Percentiles rank a stretch among this genome's conserved stretches.
phyloP scores from a whole-genome alignment of 768 basidiomycete species.

The Termitomyces sp. region DNA sequence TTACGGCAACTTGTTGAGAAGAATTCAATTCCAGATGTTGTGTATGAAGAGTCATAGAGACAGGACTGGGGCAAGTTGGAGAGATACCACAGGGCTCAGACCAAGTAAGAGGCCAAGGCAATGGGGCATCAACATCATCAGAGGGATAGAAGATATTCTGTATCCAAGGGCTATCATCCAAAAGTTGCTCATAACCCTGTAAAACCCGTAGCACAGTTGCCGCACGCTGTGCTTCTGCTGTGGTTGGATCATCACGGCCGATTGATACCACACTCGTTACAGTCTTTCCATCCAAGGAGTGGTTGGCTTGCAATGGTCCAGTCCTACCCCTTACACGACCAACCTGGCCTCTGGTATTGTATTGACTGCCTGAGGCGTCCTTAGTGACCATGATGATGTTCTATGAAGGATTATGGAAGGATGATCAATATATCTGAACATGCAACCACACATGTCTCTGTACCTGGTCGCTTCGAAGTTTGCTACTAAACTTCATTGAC shows the following conservation, averaged over 20 bases:
- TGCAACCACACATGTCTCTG: background rate
- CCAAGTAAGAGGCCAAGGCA: conserved; percentile 39
- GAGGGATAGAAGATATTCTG: conserved; percentile 41
- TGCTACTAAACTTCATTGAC: conserved; percentile 33
- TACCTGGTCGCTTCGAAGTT: conserved; percentile 32
- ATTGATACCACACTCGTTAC: conserved; percentile 37
- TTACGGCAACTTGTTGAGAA: conserved; percentile 44
- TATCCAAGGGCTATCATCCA: conserved; percentile 42
- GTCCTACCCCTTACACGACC: conserved; percentile 14
- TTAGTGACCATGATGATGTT: conserved; percentile 1
- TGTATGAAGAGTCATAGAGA: background rate
- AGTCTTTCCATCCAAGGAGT: conserved; percentile 22
- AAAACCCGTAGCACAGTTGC: conserved; percentile 35
- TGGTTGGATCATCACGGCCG: conserved; percentile 53
- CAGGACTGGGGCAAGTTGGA: background rate
- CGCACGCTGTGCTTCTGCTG: conserved; percentile 46
- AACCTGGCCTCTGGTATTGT: conserved; percentile 29
- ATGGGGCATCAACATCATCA: conserved; percentile 10
- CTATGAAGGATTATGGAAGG: background rate
- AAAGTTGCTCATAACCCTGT: conserved; percentile 29
- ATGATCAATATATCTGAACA: background rate
- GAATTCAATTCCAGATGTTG: conserved; percentile 26
- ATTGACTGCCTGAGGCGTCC: conserved; percentile 24
- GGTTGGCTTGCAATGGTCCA: conserved; percentile 23
- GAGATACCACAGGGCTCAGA: conserved; percentile 4